phyloP scores from a whole-genome alignment of 805 yeast genomes.

The Priceomyces melissophilus region DNA sequence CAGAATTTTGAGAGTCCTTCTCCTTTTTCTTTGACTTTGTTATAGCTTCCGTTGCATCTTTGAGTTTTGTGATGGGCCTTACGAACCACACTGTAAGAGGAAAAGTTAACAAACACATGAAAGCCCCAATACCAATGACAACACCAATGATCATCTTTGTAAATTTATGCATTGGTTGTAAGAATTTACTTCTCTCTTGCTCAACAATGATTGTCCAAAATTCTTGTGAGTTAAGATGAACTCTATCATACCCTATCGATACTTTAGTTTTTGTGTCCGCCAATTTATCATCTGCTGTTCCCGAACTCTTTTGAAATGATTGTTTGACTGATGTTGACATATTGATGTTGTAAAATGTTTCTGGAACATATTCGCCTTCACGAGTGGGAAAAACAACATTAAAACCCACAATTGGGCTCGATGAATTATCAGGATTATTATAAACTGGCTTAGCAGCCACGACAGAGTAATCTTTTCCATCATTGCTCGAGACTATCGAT shows the following conservation, averaged over 20 bases:
- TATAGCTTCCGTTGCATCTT: constrained; percentile 76
- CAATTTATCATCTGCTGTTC: constrained; percentile 26
- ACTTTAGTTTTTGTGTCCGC: constrained; percentile 19
- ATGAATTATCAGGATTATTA: constrained; percentile 14
- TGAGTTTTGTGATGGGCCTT: constrained; percentile 73
- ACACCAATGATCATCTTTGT: constrained; percentile 72
- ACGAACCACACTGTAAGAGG: constrained; percentile 84
- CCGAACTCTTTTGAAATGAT: constrained; percentile 25
- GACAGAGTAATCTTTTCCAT: constrained; percentile 22
- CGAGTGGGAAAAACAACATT: constrained; percentile 29
- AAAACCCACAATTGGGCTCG: constrained; percentile 46
- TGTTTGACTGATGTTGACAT: constrained; percentile 22
- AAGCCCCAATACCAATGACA: constrained; percentile 71
- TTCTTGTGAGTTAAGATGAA: constrained; percentile 30
- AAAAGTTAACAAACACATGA: constrained; percentile 72
- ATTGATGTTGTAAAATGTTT: constrained; percentile 23
- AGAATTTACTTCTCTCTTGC: constrained; percentile 56
- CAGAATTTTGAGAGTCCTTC: constrained; percentile 7
- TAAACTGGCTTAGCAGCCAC: constrained; percentile 34
- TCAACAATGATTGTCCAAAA: constrained; percentile 74
- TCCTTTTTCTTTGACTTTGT: constrained; percentile 40
- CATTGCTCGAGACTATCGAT: constrained; percentile 6
- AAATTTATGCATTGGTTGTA: constrained; percentile 59
- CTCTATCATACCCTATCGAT: constrained; percentile 34
- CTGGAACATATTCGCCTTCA: constrained; percentile 13